Evolutionary conservation across 2,329 filamentous ascomycete genomes (phyloP).

Genomic region (Parastagonospora avenae): DNA sequence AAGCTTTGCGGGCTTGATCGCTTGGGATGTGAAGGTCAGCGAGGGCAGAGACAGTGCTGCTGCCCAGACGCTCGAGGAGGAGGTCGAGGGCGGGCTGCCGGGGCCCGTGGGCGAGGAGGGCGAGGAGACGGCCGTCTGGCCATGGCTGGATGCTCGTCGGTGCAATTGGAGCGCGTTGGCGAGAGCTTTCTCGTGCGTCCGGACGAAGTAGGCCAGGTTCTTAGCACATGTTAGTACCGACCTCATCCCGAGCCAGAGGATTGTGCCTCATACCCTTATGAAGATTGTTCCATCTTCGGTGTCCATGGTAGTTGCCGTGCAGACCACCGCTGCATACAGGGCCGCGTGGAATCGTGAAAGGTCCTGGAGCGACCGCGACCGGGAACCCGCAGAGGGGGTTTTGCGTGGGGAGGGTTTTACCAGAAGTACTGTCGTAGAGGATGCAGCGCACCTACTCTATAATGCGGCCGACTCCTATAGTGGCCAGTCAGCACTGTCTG

Average conservation of each 20-base stretch:
- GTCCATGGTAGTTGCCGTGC: constrained; percentile 63
- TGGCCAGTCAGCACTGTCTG: constrained; percentile 28
- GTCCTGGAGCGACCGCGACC: constrained; percentile 13
- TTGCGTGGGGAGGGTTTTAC: constrained; percentile 5
- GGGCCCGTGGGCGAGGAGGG: constrained; percentile 46
- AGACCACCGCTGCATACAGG: constrained; percentile 43
- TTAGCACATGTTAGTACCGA: constrained; percentile 51
- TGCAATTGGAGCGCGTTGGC: constrained; percentile 92
- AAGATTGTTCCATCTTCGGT: constrained; percentile 90
- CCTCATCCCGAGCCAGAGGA: neutral
- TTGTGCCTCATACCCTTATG: constrained; percentile 69
- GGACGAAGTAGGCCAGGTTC: constrained; percentile 96
- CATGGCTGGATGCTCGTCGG: constrained; percentile 72
- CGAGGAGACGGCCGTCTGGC: constrained; percentile 51
- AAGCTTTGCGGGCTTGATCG: constrained; percentile 85
- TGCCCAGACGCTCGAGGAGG: constrained; percentile 72
- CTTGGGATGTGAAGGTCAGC: constrained; percentile 82
- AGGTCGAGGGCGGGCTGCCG: constrained; percentile 58
- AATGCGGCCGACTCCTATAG: constrained; percentile 25
- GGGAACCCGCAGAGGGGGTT: constrained; percentile 12
- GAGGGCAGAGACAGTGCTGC: constrained; percentile 86
- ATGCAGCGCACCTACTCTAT: constrained; percentile 23
- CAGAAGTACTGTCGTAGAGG: neutral
- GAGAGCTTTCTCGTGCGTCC: constrained; percentile 94
- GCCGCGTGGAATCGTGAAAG: constrained; percentile 12